These are phyloP conservation scores for Diaporthe sp. DNA, from an alignment of 2,329 filamentous ascomycete species.

Conservation along the genomic window DNA sequence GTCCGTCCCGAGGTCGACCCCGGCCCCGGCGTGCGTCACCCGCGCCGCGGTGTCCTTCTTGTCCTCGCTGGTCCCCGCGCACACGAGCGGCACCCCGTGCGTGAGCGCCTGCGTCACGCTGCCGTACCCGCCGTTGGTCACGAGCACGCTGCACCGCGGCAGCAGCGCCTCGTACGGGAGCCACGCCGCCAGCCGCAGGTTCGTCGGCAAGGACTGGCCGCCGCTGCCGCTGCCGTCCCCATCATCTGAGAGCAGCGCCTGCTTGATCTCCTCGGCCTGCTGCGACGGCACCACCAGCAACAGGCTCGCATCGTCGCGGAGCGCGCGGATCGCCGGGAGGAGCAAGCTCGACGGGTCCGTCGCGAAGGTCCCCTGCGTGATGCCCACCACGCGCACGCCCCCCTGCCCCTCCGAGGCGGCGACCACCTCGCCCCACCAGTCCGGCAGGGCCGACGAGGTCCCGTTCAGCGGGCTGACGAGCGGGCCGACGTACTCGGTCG, in stretches of 20 bases:
- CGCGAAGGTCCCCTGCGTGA: slow-evolving; percentile 52
- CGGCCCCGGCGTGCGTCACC: slow-evolving; percentile 55
- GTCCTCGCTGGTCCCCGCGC: slow-evolving; percentile 54
- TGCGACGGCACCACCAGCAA: slow-evolving; percentile 48
- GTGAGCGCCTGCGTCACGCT: slow-evolving; percentile 56
- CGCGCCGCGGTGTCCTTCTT: slow-evolving; percentile 54
- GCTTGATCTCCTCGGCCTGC: slow-evolving; percentile 41
- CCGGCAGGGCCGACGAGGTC: slow-evolving; percentile 38
- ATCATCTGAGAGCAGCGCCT: neutral
- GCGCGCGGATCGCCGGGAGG: slow-evolving; percentile 49
- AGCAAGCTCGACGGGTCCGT: slow-evolving; percentile 50
- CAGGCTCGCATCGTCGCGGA: slow-evolving; percentile 41
- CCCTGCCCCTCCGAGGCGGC: slow-evolving; percentile 31
- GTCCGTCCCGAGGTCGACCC: slow-evolving; percentile 54
- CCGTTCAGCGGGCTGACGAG: slow-evolving; percentile 42
- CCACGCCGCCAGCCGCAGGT: slow-evolving; percentile 47
- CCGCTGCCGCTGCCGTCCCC: neutral
- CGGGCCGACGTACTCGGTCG: slow-evolving; percentile 47
- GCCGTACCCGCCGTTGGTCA: slow-evolving; percentile 61
- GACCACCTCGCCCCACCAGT: slow-evolving; percentile 46
- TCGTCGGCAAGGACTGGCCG: slow-evolving; percentile 34
- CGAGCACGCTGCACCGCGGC: slow-evolving; percentile 50
- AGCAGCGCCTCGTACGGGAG: slow-evolving; percentile 50
- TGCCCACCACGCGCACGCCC: slow-evolving; percentile 43
- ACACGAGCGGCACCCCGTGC: slow-evolving; percentile 58